Evolutionary conservation across 306 rosid genomes (phyloP).

Genomic region (Casuarina glauca): DNA sequence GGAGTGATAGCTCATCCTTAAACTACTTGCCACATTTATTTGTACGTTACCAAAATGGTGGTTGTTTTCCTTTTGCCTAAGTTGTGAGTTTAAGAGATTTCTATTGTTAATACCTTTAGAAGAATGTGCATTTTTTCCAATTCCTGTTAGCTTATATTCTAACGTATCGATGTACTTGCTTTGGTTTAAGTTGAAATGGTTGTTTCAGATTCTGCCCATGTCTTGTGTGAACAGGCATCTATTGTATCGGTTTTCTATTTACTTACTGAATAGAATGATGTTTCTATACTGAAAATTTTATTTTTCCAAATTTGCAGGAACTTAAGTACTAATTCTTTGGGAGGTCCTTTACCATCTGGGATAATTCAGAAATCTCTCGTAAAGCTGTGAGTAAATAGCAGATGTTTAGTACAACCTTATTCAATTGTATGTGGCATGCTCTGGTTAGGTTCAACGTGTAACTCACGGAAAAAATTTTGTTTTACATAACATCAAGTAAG

Average conservation of each 20-base stretch:
- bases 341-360: constrained; percentile 66
- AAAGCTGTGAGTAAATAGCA: constrained; percentile 63
- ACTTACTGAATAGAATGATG: not conserved
- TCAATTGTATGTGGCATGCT: constrained; percentile 8
- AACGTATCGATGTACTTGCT: not conserved
- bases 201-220: not conserved
- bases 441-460: constrained; percentile 9
- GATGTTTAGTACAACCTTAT: constrained; percentile 5
- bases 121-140: not conserved
- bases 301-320: constrained; percentile 52
- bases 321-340: constrained; percentile 75
- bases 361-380: constrained; percentile 66
- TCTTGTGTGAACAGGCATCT: not conserved
- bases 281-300: constrained; percentile 11
- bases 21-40: not conserved
- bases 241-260: constrained; percentile 18
- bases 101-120: not conserved
- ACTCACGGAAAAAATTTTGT: not conserved
- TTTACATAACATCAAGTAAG: constrained; percentile 13
- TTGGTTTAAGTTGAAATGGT: not conserved
- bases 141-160: not conserved
- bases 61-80: not conserved
- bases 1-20: not conserved
- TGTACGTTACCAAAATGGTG: not conserved
- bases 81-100: not conserved